These are phyloP conservation scores for Aspergillus caelatus DNA, from an alignment of 2,329 filamentous ascomycete genomes.

Conservation along the genomic window DNA sequence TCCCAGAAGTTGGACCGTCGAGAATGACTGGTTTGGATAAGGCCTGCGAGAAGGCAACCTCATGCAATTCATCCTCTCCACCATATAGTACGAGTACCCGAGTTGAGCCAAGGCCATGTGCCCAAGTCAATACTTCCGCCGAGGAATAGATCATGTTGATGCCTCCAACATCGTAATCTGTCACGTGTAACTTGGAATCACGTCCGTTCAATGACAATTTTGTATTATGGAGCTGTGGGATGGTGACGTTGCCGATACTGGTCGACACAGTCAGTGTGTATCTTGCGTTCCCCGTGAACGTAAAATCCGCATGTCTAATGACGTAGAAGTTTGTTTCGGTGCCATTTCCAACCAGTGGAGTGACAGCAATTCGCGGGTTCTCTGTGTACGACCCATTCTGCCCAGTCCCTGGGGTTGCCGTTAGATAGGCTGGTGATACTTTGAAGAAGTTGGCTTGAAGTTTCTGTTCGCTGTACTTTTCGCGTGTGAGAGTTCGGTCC, in stretches of 20 bases:
- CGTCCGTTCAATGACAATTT: conserved; percentile 9
- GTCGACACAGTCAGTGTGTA: conserved; percentile 3
- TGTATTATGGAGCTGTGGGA: conserved; percentile 1
- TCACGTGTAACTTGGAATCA: conserved; percentile 31
- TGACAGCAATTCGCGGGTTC: background rate
- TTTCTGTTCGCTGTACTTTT: conserved; percentile 78
- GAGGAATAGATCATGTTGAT: conserved; percentile 33
- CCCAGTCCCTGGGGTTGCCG: conserved; percentile 52
- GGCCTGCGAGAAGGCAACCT: conserved; percentile 24
- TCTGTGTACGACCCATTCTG: conserved; percentile 7
- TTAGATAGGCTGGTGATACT: conserved; percentile 69
- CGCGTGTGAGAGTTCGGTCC: conserved; percentile 65
- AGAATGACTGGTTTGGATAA: conserved; percentile 6
- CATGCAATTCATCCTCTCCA: conserved; percentile 29
- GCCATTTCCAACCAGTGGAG: background rate
- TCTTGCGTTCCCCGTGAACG: background rate
- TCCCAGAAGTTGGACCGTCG: background rate
- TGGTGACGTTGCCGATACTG: background rate
- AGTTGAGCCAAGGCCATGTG: background rate
- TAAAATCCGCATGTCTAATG: conserved; percentile 20
- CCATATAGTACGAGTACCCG: conserved; percentile 33
- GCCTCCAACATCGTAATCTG: conserved; percentile 32
- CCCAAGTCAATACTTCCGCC: conserved; percentile 32
- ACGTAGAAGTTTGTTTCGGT: conserved; percentile 5
- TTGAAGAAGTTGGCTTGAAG: conserved; percentile 74